A percentile compares a stretch with the other conserved stretches of the same genome.
Conservation (phyloP, 192 early-diverging fungal species). For the Gryganskiella cystojenkinii region DNA sequence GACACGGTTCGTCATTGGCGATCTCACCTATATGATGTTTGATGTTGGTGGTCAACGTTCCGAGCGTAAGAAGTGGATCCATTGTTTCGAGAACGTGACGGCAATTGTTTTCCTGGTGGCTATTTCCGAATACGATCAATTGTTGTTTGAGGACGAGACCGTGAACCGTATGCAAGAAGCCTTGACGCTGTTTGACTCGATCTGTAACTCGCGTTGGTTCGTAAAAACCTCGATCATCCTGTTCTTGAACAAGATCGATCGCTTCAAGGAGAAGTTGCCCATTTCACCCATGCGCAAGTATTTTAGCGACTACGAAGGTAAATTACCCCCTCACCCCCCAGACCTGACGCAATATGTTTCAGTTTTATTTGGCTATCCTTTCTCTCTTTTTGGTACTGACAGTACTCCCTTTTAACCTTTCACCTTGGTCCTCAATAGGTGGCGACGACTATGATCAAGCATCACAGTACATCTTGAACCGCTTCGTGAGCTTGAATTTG, state of each 20-base stretch:
- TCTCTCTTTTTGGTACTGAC: background rate
- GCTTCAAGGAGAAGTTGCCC: constrained; percentile 91
- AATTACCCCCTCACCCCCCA: background rate
- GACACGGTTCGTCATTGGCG: constrained; percentile 91
- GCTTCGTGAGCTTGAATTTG: constrained; percentile 84
- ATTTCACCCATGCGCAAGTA: constrained; percentile 85
- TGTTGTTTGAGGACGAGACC: constrained; percentile 94
- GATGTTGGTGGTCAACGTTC: constrained; percentile 99
- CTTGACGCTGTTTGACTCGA: constrained; percentile 95
- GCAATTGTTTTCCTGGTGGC: constrained; percentile 97
- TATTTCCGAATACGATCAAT: constrained; percentile 96
- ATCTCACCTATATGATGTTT: constrained; percentile 95
- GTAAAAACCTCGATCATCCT: constrained; percentile 97
- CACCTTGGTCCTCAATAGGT: constrained; percentile 38
- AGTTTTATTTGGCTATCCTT: background rate
- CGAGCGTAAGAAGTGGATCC: constrained; percentile 99
- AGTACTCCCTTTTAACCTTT: constrained; percentile 14
- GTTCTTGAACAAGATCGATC: constrained; percentile 99
- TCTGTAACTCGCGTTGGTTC: constrained; percentile 98
- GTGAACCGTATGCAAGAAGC: constrained; percentile 98
- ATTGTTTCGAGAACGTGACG: constrained; percentile 98
- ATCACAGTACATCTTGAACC: constrained; percentile 82
- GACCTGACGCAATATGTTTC: no score
- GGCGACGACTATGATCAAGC: constrained; percentile 79
- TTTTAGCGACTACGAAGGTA: constrained; percentile 87